Conservation (phyloP, 805 yeast species). For the Kodamaea neixiangensis region DNA sequence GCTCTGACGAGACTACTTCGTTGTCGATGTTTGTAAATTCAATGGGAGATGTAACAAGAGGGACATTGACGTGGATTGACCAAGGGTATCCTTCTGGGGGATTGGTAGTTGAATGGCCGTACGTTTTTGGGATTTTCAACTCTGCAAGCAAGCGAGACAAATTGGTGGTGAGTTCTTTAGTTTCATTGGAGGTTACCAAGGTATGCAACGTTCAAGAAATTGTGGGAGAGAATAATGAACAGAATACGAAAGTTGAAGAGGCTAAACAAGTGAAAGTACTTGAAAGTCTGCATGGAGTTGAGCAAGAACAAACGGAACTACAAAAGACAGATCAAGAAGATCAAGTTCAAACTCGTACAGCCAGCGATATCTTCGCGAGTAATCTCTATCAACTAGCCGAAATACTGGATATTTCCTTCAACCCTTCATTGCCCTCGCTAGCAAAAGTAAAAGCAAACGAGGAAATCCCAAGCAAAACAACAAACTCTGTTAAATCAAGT, state of each 20-base stretch:
- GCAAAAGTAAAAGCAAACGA: not conserved
- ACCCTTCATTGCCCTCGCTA: not conserved
- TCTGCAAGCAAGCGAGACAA: conserved; percentile 7
- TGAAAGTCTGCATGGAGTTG: not conserved
- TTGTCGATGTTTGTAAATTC: conserved; percentile 44
- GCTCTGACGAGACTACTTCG: conserved; percentile 33
- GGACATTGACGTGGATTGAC: conserved; percentile 41
- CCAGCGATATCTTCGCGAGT: not conserved
- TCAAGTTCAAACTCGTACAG: not conserved
- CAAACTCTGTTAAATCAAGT: not conserved
- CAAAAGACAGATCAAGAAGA: not conserved
- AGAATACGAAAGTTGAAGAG: too few relatives aligned
- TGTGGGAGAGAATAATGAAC: not conserved
- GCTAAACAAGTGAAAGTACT: not conserved
- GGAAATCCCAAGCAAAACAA: not conserved
- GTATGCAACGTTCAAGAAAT: not conserved
- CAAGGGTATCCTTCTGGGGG: conserved; percentile 39
- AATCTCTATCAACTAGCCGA: not conserved
- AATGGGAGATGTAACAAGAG: conserved; percentile 42
- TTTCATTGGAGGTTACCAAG: conserved; percentile 16
- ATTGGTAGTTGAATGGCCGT: conserved; percentile 38
- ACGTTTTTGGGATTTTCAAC: conserved; percentile 31
- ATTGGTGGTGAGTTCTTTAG: conserved; percentile 28
- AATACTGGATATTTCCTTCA: conserved; percentile 3
- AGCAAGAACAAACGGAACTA: not conserved